These are phyloP conservation scores for Moricandia arvensis DNA, from an alignment of 345 rosid species.

Conservation along the genomic window DNA sequence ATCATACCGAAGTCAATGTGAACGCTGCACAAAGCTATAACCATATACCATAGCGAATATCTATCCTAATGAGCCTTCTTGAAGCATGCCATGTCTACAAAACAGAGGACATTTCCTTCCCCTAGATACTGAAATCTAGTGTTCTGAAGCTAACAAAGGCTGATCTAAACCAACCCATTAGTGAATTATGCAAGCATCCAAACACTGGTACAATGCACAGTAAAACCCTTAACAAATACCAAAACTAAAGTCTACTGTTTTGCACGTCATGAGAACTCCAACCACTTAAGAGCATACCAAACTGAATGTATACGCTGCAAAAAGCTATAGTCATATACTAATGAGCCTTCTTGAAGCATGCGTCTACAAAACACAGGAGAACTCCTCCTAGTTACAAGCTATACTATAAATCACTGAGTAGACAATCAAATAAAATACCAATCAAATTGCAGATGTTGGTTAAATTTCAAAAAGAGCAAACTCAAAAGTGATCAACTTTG, in stretches of 20 bases:
- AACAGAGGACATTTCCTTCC: no score
- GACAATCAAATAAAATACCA: neutral
- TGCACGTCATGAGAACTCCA: no score
- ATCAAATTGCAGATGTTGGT: neutral
- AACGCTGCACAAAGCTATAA: constrained; percentile 3
- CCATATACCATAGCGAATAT: neutral
- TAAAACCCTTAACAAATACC: neutral
- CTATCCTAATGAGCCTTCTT: no score
- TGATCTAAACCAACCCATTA: no score
- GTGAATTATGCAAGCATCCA: neutral
- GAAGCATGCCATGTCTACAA: no score
- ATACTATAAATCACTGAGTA: neutral
- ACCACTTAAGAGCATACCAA: no score
- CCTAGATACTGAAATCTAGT: no score
- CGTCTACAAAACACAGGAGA: neutral
- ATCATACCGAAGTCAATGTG: neutral
- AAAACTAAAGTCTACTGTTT: neutral
- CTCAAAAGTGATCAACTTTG: constrained; percentile 6
- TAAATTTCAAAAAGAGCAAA: constrained; percentile 2
- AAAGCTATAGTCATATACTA: neutral
- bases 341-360: neutral
- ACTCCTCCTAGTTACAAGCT: neutral
- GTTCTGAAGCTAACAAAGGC: no score
- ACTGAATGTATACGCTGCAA: no score
- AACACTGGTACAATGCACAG: neutral